Evolutionary conservation across 192 early-diverging fungal genomes (phyloP), one percentile per base, ranked within the genome.

Genomic region (Chytriomyces sp.): DNA sequence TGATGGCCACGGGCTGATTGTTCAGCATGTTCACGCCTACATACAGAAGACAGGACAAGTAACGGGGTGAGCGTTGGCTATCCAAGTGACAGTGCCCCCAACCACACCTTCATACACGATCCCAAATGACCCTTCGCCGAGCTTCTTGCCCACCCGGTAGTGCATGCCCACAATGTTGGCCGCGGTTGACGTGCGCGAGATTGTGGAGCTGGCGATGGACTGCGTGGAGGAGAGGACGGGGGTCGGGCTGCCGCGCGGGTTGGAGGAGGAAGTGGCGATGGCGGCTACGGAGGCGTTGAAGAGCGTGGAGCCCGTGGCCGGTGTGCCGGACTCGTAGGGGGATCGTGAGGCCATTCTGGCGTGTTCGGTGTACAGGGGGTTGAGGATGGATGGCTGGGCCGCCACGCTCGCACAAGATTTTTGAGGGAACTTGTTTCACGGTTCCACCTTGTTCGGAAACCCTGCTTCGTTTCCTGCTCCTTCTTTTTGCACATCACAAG

Each of bases 71-170:
- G 14, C 17, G 17, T 49, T 49, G 44, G 44, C 44, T 49, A 14
- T n/a, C 44, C 14, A 49, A 49, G 44, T 49, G 44, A 22, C 17
- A 2, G 22, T 22, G 22, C 14, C 44, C 14, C 14, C 44, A 49
- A 26, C 41, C 41, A 25, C 82, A 94, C 96, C 96, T 90, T 98
- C 94, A 77, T 96, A 97, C 69, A 98, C 96, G 80, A 95, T 90
- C 57, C 96, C 96, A 89, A 98, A 98, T 75, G 91, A 92, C 39
- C 96, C 96, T 77, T 97, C 95, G 44, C 95, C 96, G 82, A 98
- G 93, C 81, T 93, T 94, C 80, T 90, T 93, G 52, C 94, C 94
- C 36, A 97, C 93, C 75, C 90, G 92, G 77, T 92, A 98, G 77
- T 97, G 94, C 31, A 95, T 93, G 37, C 96, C 96, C 26, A 98